phyloP scores from a whole-genome alignment of 306 rosid species.

The Hippophae rhamnoides region DNA sequence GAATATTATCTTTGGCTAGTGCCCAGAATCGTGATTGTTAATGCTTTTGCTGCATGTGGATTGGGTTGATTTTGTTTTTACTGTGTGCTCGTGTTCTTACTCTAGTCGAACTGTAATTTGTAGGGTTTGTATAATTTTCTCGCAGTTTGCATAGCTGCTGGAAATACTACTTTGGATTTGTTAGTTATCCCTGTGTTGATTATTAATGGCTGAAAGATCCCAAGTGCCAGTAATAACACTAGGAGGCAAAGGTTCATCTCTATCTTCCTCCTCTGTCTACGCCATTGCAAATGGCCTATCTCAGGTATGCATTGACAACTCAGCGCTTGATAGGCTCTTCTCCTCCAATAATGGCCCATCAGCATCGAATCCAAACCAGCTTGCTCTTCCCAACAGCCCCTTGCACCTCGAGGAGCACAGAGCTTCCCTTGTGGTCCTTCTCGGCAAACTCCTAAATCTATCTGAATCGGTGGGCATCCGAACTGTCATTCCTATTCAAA shows the following conservation, averaged over 20 bases:
- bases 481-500: constrained; percentile 24
- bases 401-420: constrained; percentile 35
- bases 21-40: no score
- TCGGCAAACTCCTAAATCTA: constrained; percentile 49
- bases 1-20: no score
- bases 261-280: constrained; percentile 52
- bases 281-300: constrained; percentile 45
- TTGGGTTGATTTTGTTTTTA: no score
- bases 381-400: constrained; percentile 28
- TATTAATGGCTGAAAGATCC: constrained; percentile 38
- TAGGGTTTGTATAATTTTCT: no score
- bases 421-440: constrained; percentile 48
- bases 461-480: constrained; percentile 28
- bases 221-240: constrained; percentile 37
- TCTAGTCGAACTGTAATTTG: no score
- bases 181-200: neutral
- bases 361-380: constrained; percentile 15
- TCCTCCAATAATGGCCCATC: constrained; percentile 18
- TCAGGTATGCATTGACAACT: constrained; percentile 46
- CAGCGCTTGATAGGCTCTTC: constrained; percentile 42
- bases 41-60: no score
- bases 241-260: constrained; percentile 72
- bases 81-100: no score
- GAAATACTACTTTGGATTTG: no score
- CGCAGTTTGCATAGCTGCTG: no score